Conservation (phyloP, 768 basidiomycete species). For the Suillus americanus region DNA sequence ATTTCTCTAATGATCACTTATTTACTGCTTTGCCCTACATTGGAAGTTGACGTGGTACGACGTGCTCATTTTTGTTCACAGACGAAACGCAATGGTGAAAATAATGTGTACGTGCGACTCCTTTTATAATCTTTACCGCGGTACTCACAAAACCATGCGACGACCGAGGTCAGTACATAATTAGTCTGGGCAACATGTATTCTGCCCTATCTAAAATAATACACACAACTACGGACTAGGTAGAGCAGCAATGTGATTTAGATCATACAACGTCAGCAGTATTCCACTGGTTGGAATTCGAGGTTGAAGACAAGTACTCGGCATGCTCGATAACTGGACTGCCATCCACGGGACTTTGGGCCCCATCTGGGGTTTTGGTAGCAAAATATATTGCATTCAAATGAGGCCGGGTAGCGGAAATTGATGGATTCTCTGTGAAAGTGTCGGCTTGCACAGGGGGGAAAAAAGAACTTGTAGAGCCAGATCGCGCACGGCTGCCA, state of each 20-base stretch:
- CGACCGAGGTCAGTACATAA: no score
- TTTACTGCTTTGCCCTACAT: no score
- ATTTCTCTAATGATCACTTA: no score
- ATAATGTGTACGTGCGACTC: no score
- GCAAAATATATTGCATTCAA: conserved; percentile 7
- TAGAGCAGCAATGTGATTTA: background rate
- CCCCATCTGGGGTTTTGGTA: background rate
- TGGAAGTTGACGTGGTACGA: no score
- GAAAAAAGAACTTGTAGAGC: conserved; percentile 1
- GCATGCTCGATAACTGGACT: background rate
- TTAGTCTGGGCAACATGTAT: no score
- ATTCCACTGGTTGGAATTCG: background rate
- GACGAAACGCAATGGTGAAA: no score
- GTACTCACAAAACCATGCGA: no score
- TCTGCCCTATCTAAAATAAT: background rate
- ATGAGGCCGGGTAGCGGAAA: background rate
- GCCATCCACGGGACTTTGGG: background rate
- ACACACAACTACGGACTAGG: background rate
- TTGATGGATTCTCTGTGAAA: background rate
- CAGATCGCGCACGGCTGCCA: background rate
- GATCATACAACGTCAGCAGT: background rate
- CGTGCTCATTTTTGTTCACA: no score
- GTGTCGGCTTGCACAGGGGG: background rate
- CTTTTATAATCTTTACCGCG: no score
- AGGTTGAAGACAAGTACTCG: background rate